Conservation (phyloP, 2,329 filamentous ascomycete species). For the Verticillium nonalfalfae region DNA sequence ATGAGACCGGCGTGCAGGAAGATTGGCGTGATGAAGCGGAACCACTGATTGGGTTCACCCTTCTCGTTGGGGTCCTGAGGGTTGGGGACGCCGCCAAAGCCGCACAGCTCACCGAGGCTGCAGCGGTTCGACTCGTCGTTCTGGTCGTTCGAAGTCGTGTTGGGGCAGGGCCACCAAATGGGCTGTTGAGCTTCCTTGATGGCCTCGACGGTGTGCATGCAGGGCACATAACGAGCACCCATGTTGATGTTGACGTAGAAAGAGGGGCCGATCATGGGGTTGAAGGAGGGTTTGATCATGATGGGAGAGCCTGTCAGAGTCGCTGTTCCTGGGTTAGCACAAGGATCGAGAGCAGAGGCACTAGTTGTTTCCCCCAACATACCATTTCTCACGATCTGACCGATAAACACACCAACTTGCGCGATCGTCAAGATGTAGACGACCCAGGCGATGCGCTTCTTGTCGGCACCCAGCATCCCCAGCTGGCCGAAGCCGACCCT, state of each 20-base stretch:
- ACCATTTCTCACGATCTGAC: constrained; percentile 81
- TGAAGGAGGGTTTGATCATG: constrained; percentile 78
- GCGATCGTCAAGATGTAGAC: constrained; percentile 72
- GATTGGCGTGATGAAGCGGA: constrained; percentile 89
- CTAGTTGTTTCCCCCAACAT: constrained; percentile 23
- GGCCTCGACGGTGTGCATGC: constrained; percentile 78
- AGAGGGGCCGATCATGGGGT: constrained; percentile 95
- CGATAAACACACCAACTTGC: constrained; percentile 83
- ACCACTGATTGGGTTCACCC: constrained; percentile 87
- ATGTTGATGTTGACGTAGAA: constrained; percentile 90
- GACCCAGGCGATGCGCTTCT: constrained; percentile 65
- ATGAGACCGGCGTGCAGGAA: constrained; percentile 92
- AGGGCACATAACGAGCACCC: constrained; percentile 86
- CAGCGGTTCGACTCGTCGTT: constrained; percentile 50
- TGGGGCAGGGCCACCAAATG: constrained; percentile 74
- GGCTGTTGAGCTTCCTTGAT: constrained; percentile 46
- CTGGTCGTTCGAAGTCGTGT: constrained; percentile 56
- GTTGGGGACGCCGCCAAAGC: constrained; percentile 70
- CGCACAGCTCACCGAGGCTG: constrained; percentile 73
- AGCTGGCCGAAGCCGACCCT: constrained; percentile 51
- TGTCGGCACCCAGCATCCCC: constrained; percentile 51
- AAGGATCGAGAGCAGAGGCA: too few relatives aligned
- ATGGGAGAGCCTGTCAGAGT: constrained; percentile 73
- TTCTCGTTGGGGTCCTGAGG: constrained; percentile 44
- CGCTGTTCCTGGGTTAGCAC: constrained; percentile 33